Evolutionary conservation across 768 basidiomycete genomes (phyloP).

Genomic region (Leccinum subtestaceum): DNA sequence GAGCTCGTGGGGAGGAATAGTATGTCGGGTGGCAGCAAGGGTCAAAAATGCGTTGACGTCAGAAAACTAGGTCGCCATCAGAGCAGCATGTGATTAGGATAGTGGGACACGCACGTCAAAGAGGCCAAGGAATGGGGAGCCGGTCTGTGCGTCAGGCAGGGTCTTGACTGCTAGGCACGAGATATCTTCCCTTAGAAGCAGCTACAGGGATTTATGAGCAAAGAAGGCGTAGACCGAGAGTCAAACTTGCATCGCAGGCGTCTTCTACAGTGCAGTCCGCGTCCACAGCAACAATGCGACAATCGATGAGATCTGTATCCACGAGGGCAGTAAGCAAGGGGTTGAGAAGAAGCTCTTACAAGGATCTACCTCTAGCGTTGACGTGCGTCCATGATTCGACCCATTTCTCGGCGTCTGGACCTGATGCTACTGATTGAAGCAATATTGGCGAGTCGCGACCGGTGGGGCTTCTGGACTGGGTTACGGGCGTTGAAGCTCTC

Average conservation of each 20-base stretch:
- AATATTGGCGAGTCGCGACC: constrained; percentile 19
- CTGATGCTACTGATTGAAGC: constrained; percentile 10
- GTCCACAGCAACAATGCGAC: constrained; percentile 61
- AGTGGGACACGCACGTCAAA: constrained; percentile 61
- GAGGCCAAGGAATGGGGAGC: constrained; percentile 48
- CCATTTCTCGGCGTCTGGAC: constrained; percentile 50
- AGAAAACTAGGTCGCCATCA: constrained; percentile 53
- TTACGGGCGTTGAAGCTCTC: constrained; percentile 20
- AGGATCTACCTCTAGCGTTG: constrained; percentile 52
- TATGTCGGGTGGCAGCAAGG: constrained; percentile 76
- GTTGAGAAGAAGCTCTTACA: not conserved
- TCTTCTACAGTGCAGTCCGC: constrained; percentile 77
- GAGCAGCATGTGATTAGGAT: not conserved
- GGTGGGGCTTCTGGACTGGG: constrained; percentile 11
- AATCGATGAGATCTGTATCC: constrained; percentile 63
- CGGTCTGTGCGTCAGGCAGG: constrained; percentile 20
- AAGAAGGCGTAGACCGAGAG: not conserved
- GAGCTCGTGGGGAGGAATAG: constrained; percentile 57
- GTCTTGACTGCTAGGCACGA: constrained; percentile 63
- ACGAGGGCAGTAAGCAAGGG: not conserved
- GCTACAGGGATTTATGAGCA: constrained; percentile 34
- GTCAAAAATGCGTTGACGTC: constrained; percentile 89
- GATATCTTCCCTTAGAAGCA: constrained; percentile 59
- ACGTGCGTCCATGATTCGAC: constrained; percentile 54
- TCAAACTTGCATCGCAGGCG: constrained; percentile 65